Conservation (phyloP, 1,284 basidiomycete species). For the Malassezia dermatis region DNA sequence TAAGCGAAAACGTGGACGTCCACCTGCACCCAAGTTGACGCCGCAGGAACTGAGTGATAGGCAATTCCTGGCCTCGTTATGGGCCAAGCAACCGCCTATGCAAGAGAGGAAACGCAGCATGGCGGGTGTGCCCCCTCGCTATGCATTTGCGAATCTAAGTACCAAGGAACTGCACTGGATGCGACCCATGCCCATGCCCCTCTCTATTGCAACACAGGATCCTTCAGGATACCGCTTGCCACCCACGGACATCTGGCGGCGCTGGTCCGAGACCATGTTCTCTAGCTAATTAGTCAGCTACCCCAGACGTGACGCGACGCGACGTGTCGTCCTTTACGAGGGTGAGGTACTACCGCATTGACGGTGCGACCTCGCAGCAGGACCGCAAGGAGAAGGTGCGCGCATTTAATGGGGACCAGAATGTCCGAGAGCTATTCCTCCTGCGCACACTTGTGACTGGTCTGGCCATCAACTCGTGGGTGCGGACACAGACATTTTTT, state of each 20-base stretch:
- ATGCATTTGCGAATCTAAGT: neutral
- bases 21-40: slow-evolving; percentile 3
- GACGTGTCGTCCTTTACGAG: slow-evolving; percentile 1
- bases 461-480: slow-evolving; percentile 73
- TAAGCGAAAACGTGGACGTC: slow-evolving; percentile 11
- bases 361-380: slow-evolving; percentile 68
- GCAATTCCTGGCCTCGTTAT: neutral
- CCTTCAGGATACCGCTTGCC: neutral
- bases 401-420: slow-evolving; percentile 57
- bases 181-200: slow-evolving; percentile 6
- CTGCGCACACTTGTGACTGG: slow-evolving; percentile 87
- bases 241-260: slow-evolving; percentile 2
- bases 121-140: slow-evolving; percentile 6
- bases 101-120: neutral
- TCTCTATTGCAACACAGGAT: slow-evolving; percentile 1
- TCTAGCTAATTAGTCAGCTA: neutral
- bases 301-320: neutral
- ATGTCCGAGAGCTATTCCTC: slow-evolving; percentile 60
- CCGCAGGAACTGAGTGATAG: slow-evolving; percentile 10
- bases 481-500: slow-evolving; percentile 63
- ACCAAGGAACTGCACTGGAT: slow-evolving; percentile 6
- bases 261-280: neutral
- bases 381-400: slow-evolving; percentile 75
- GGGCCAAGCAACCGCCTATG: neutral
- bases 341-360: slow-evolving; percentile 64